These are phyloP conservation scores for Candida loeiensis DNA, from an alignment of 805 yeast species.

Conservation along the genomic window DNA sequence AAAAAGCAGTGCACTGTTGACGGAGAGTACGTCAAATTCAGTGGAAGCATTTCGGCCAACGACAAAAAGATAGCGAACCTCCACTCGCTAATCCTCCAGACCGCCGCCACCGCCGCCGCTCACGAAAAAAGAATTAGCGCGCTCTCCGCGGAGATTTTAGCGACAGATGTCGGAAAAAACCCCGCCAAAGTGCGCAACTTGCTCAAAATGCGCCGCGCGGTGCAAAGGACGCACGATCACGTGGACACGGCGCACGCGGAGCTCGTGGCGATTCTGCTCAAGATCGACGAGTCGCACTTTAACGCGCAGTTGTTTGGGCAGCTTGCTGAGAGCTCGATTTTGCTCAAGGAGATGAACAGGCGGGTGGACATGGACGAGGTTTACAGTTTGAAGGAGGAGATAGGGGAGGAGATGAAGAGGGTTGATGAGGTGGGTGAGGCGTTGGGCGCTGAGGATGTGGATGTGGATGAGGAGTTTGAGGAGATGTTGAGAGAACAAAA, in stretches of 20 bases:
- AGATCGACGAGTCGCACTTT: slow-evolving; percentile 34
- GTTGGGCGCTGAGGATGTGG: slow-evolving; percentile 22
- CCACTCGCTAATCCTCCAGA: slow-evolving; percentile 17
- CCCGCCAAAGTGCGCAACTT: slow-evolving; percentile 4
- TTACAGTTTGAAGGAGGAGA: slow-evolving; percentile 23
- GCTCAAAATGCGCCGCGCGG: slow-evolving; percentile 13
- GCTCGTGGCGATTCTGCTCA: slow-evolving; percentile 22
- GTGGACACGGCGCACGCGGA: slow-evolving; percentile 18
- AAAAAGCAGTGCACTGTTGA: slow-evolving; percentile 12
- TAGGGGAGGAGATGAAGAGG: slow-evolving; percentile 28
- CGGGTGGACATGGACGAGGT: slow-evolving; percentile 25
- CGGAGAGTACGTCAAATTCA: slow-evolving; percentile 20
- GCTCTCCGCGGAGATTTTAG: slow-evolving; percentile 16
- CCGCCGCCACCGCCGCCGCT: slow-evolving; percentile 16
- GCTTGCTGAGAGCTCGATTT: slow-evolving; percentile 23
- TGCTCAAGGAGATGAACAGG: slow-evolving; percentile 27
- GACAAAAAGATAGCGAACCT: slow-evolving; percentile 32
- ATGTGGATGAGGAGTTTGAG: slow-evolving; percentile 30
- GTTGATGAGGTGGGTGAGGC: slow-evolving; percentile 28
- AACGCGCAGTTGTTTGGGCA: slow-evolving; percentile 25
- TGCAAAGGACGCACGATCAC: slow-evolving; percentile 17
- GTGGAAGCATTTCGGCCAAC: slow-evolving; percentile 19
- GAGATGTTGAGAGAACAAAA: slow-evolving; percentile 12
- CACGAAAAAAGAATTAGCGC: slow-evolving; percentile 17
- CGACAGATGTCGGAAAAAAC: not conserved